Conservation (phyloP, 805 yeast species). For the Pichia nanzhaoensis region DNA sequence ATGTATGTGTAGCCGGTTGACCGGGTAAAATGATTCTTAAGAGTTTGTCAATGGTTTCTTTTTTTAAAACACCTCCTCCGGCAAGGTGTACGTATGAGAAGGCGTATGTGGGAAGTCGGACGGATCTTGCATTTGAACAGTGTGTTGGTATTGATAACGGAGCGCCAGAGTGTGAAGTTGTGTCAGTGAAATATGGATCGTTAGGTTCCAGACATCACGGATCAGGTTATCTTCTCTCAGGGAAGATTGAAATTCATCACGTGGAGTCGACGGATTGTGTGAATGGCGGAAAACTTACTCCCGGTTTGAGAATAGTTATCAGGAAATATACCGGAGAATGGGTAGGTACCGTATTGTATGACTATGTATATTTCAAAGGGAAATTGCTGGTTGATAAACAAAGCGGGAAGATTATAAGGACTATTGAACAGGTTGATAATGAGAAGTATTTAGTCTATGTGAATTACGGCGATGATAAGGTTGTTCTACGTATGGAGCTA, state of each 20-base stretch:
- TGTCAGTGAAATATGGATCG: not conserved
- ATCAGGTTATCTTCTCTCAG: slow-evolving; percentile 18
- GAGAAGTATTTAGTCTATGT: slow-evolving; percentile 22
- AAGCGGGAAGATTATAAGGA: slow-evolving; percentile 13
- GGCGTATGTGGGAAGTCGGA: slow-evolving; percentile 7
- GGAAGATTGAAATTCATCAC: slow-evolving; percentile 21
- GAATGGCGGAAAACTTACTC: not conserved
- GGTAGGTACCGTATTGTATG: slow-evolving; percentile 11
- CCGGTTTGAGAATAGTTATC: slow-evolving; percentile 13
- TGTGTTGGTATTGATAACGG: not conserved
- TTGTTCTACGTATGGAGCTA: slow-evolving; percentile 25
- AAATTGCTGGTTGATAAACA: slow-evolving; percentile 12
- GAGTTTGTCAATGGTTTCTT: slow-evolving; percentile 21
- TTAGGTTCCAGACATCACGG: not conserved
- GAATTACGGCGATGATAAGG: slow-evolving; percentile 10
- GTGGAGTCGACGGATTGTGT: not conserved
- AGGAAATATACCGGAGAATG: slow-evolving; percentile 14
- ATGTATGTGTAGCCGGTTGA: not conserved
- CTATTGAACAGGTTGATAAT: slow-evolving; percentile 18
- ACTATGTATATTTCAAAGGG: slow-evolving; percentile 1
- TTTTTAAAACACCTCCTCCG: slow-evolving; percentile 24
- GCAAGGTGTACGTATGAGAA: not conserved
- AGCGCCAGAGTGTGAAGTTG: not conserved
- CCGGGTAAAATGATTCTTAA: slow-evolving; percentile 17
- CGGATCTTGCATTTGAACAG: slow-evolving; percentile 8